A percentile compares a stretch with the other conserved stretches of the same genome.
phyloP scores from a whole-genome alignment of 345 rosid genomes.

The Noccaea caerulescens region DNA sequence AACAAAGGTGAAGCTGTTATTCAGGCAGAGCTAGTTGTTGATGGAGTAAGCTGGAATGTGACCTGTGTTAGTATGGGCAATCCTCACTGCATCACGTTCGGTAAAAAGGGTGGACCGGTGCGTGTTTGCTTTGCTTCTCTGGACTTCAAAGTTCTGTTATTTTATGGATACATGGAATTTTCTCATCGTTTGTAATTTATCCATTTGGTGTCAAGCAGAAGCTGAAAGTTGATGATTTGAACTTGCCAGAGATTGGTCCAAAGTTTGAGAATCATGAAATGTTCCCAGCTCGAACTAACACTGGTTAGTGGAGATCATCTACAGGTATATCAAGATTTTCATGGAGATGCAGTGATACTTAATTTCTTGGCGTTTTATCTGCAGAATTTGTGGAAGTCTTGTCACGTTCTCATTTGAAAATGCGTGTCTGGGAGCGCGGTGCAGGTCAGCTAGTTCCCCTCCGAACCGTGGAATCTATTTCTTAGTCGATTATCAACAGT shows the following conservation, averaged over 20 bases:
- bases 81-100: constrained; percentile 92
- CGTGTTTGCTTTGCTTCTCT: constrained; percentile 24
- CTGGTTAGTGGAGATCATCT: constrained; percentile 60
- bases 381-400: constrained; percentile 94
- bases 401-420: constrained; percentile 82
- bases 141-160: background rate
- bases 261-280: constrained; percentile 84
- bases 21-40: constrained; percentile 65
- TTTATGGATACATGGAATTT: background rate
- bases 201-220: constrained; percentile 49
- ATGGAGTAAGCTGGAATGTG: constrained; percentile 85
- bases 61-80: constrained; percentile 99
- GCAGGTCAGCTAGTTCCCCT: constrained; percentile 60
- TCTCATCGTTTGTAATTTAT: constrained; percentile 11
- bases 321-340: background rate
- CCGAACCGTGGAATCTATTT: background rate
- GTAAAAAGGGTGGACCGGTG: constrained; percentile 69
- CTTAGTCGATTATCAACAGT: background rate
- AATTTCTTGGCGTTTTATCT: background rate
- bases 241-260: constrained; percentile 84
- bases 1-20: constrained; percentile 53
- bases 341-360: background rate
- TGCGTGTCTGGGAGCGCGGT: constrained; percentile 99
- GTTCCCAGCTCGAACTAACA: constrained; percentile 94
- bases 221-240: constrained; percentile 77